Evolutionary conservation across 2,329 filamentous ascomycete species (phyloP).

Genomic region (Fusarium coicis): DNA sequence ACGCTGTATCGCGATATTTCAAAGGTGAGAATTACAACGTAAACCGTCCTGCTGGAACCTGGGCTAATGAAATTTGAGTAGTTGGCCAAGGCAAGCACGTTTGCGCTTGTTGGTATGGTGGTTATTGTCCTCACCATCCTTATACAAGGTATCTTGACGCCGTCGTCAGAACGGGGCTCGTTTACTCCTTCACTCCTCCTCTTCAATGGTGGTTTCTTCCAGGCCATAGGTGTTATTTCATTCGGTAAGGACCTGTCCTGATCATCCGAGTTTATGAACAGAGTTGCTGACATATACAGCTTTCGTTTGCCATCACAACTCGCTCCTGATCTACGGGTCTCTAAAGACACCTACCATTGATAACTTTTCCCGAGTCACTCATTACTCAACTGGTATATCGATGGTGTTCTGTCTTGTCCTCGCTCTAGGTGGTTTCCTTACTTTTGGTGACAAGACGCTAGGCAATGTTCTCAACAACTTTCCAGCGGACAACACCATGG

Average conservation of each 20-base stretch:
- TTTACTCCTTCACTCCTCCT: slow-evolving; percentile 76
- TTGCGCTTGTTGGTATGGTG: slow-evolving; percentile 92
- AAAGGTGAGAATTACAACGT: slow-evolving; percentile 69
- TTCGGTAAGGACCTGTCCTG: slow-evolving; percentile 73
- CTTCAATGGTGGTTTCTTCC: slow-evolving; percentile 90
- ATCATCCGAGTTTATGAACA: neutral
- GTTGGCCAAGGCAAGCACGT: slow-evolving; percentile 94
- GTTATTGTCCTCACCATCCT: slow-evolving; percentile 90
- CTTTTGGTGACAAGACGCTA: slow-evolving; percentile 89
- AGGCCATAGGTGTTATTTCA: slow-evolving; percentile 97
- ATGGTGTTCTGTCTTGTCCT: slow-evolving; percentile 91
- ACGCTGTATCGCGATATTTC: slow-evolving; percentile 96
- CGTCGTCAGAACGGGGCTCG: slow-evolving; percentile 75
- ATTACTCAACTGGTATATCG: slow-evolving; percentile 90
- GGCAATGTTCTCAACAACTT: slow-evolving; percentile 99
- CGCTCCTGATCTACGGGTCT: slow-evolving; percentile 95
- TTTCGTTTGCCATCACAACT: slow-evolving; percentile 89
- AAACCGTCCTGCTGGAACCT: neutral
- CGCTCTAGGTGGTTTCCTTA: slow-evolving; percentile 89
- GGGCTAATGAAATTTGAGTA: slow-evolving; percentile 52
- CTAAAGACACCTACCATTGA: slow-evolving; percentile 94
- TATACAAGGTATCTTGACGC: slow-evolving; percentile 81
- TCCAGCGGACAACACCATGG: slow-evolving; percentile 86
- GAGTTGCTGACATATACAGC: slow-evolving; percentile 49
- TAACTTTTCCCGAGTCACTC: slow-evolving; percentile 91